Base-by-base conservation (phyloP, 441 rosid genomes). In the Hura crepitans region DNA sequence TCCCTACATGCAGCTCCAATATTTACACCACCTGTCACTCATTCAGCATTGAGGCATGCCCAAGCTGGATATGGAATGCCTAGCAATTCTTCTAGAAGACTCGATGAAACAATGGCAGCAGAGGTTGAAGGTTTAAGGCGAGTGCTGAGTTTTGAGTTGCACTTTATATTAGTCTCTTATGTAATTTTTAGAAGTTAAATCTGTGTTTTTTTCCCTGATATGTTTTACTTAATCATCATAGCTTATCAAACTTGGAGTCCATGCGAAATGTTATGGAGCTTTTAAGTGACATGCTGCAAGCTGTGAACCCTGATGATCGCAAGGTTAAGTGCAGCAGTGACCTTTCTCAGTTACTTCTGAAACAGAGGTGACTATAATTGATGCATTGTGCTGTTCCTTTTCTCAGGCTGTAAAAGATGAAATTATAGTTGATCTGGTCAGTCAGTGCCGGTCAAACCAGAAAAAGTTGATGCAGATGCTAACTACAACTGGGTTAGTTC, bases 381-480 rank as follows among this genome's bases (percentile, higher is more conserved):
- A 69, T 47, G 25, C 28, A 22, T 39, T 8, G 33, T 62, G 49
- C 12, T 69, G 72, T 49, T 65, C 68, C 42, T 75, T 42, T 45
- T 74, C 70, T 67, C 74, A 95, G 99, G 96, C 95, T 35, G 89
- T 92, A 63, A 92, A 87, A 81, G 99, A 92, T 82, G 99, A 95
- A 81, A 76, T 95, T 65, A 92, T 95, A 59, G 92, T 87, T 62
- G 99, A 95, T 77, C 91, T 95, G 68, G 96, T 89, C 18, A 80
- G 81, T 62, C 81, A 72, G 31, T 95, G 99, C 70, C 90, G 89
- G 55, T 83, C 98, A 70, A 87, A 95, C 80, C 97, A 92, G 79
- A 95, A 86, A 76, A 87, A 81, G 84, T 86, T 95, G 67, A 89
- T 92, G 94, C 99, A 92, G 80, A 95, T 92, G 99, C 78, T 95